These are phyloP conservation scores for Talaromyces atroroseus DNA, from an alignment of 2,329 filamentous ascomycete genomes.

Conservation along the genomic window DNA sequence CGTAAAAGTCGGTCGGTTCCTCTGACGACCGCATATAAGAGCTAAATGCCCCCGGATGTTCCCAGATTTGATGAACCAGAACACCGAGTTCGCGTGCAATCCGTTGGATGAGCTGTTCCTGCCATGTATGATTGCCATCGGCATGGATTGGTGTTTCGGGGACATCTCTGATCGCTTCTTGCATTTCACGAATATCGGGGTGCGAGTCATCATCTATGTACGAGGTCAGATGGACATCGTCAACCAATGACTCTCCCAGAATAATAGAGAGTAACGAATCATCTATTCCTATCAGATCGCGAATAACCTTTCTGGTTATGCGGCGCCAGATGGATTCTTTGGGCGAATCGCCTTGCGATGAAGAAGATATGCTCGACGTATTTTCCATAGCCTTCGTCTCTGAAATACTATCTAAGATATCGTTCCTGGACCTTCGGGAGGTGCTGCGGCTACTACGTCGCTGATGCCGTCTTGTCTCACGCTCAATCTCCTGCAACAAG, in stretches of 20 bases:
- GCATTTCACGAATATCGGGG: slow-evolving; percentile 28
- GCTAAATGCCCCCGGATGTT: slow-evolving; percentile 82
- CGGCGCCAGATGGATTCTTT: slow-evolving; percentile 70
- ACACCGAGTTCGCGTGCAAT: slow-evolving; percentile 82
- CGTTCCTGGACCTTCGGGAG: slow-evolving; percentile 18
- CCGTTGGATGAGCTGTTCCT: slow-evolving; percentile 71
- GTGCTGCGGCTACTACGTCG: slow-evolving; percentile 38
- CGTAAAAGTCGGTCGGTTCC: slow-evolving; percentile 51
- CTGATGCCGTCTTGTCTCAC: slow-evolving; percentile 69
- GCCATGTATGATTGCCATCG: slow-evolving; percentile 28
- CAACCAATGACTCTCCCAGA: slow-evolving; percentile 70
- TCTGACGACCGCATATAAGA: slow-evolving; percentile 57
- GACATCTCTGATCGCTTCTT: slow-evolving; percentile 29
- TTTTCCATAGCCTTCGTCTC: slow-evolving; percentile 32
- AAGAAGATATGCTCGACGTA: slow-evolving; percentile 40
- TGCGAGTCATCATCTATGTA: slow-evolving; percentile 17
- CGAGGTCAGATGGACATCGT: slow-evolving; percentile 27
- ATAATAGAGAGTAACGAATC: slow-evolving; percentile 78
- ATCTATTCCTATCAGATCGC: slow-evolving; percentile 85
- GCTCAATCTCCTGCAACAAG: slow-evolving; percentile 81
- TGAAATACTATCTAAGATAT: slow-evolving; percentile 21
- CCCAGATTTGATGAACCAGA: slow-evolving; percentile 75
- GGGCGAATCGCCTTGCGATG: slow-evolving; percentile 37
- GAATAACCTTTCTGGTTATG: slow-evolving; percentile 79
- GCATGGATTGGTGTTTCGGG: slow-evolving; percentile 16